phyloP scores from a whole-genome alignment of 441 rosid species.

The Brassica hybrid region DNA sequence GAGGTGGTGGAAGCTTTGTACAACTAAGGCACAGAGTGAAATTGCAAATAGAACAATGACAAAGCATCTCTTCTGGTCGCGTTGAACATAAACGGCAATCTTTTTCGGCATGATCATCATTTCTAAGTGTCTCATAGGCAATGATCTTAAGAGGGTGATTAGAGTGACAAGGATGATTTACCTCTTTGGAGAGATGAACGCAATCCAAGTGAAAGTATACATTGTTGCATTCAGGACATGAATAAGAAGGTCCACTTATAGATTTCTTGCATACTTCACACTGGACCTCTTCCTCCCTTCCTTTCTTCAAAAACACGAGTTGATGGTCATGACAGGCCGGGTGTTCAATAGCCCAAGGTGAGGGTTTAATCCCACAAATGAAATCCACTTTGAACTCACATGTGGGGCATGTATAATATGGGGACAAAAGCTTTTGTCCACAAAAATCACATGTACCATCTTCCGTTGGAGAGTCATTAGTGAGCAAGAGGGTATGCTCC shows the following conservation, averaged over 20 bases:
- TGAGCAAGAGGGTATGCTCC: background rate
- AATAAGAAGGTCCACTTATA: background rate
- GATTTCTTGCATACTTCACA: conserved; percentile 7
- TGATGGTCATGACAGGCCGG: conserved; percentile 12
- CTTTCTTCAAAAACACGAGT: conserved; percentile 21
- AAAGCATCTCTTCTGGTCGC: too few species aligned
- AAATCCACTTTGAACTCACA: background rate
- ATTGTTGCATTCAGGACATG: background rate
- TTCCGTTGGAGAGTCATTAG: background rate
- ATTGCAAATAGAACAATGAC: too few species aligned
- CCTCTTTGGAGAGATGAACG: background rate
- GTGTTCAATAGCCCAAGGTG: background rate
- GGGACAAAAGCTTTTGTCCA: background rate
- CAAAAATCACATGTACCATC: background rate
- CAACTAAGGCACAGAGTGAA: too few species aligned
- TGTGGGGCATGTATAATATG: conserved; percentile 5
- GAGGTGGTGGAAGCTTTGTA: background rate
- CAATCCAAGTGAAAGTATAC: background rate
- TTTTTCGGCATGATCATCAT: background rate
- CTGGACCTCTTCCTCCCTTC: background rate
- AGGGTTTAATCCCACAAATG: conserved; percentile 19
- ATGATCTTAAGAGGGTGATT: background rate
- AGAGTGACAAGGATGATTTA: background rate
- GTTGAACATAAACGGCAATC: background rate
- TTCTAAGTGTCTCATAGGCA: background rate